A percentile compares a stretch with the other conserved stretches of the same genome.
Conservation (phyloP, 441 rosid species). For the Mallotus japonicus region DNA sequence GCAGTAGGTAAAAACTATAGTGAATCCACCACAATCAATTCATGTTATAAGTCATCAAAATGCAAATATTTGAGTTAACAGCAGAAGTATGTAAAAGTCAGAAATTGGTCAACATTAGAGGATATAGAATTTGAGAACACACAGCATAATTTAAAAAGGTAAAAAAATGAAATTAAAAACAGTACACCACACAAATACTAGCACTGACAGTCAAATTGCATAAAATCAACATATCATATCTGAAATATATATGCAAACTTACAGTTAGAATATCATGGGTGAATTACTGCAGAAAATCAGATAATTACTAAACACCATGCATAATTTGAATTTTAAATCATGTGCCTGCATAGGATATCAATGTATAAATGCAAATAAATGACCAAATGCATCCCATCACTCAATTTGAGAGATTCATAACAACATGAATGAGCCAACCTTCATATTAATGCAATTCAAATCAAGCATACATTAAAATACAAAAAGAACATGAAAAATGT, state of each 20-base stretch:
- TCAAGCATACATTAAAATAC: too few relatives aligned
- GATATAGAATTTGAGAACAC: too few relatives aligned
- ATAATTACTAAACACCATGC: slow-evolving; percentile 33
- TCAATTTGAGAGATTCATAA: background rate
- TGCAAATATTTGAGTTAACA: background rate
- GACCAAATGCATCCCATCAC: background rate
- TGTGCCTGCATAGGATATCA: slow-evolving; percentile 32
- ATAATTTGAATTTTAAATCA: slow-evolving; percentile 23
- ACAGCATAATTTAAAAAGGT: background rate
- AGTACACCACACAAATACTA: background rate
- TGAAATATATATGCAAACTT: slow-evolving; percentile 29
- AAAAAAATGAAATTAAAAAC: background rate
- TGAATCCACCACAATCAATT: slow-evolving; percentile 1
- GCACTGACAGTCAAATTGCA: background rate
- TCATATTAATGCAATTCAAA: background rate
- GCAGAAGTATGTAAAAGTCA: background rate
- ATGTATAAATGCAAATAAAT: background rate
- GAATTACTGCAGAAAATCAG: slow-evolving; percentile 31
- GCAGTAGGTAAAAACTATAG: background rate
- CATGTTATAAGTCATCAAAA: background rate
- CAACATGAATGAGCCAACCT: background rate
- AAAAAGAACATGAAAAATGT: background rate
- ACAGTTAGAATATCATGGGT: slow-evolving; percentile 30
- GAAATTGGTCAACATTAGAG: background rate
- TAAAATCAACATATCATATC: background rate